Base-by-base conservation (phyloP, 306 rosid species). In the Sphenostylis stenocarpa region DNA sequence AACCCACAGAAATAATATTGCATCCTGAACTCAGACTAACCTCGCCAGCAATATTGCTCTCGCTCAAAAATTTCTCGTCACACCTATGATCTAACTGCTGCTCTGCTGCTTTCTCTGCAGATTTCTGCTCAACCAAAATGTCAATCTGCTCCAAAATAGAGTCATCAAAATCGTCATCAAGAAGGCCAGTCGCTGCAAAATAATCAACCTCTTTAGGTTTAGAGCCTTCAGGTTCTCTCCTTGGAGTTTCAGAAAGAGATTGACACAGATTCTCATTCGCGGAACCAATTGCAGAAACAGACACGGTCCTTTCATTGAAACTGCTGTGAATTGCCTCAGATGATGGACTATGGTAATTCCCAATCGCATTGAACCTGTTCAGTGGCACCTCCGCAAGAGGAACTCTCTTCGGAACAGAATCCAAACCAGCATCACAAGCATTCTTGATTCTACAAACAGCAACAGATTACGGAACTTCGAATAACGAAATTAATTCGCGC, bases 101-200 rank as follows among this genome's bases (percentile, higher is more conserved):
- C 86, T 64, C 44, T 14, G 34, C 76, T 5, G 71, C 73, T 79
- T 78, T 84, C 51, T 55, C 77, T 1, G 83, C 83, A 4, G 91
- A 80, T 78, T 84, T 89, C 90, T 82, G 87, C 86, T 78, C 78
- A 38, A 88, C 85, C 70, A 94, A 64, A 38, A 83, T 76, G 69
- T 92, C 97, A 58, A 94, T 94, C 72, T 87, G 87, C 58, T 86
- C 91, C 39, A 92, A 84, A 79, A 85, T 9, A 6, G 90, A 81
- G 49, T 89, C 95, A 76, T 94, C 95, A 29, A 94, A 86, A 64
- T 90, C 93, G 70, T 82, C 95, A 39, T 84, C 91, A 0, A 87
- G 61, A 75, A 82, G 41, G 4, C 88, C 77, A n/a, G 79, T 33
- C 15, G 39, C 58, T 0, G 69, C 75, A 71, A 87, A 84, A 33